Percentiles rank a stretch among this genome's conserved stretches.
These are phyloP conservation scores for Coelastrella sp. DNA, from an alignment of 139 green algal genomes.

Conservation along the genomic window DNA sequence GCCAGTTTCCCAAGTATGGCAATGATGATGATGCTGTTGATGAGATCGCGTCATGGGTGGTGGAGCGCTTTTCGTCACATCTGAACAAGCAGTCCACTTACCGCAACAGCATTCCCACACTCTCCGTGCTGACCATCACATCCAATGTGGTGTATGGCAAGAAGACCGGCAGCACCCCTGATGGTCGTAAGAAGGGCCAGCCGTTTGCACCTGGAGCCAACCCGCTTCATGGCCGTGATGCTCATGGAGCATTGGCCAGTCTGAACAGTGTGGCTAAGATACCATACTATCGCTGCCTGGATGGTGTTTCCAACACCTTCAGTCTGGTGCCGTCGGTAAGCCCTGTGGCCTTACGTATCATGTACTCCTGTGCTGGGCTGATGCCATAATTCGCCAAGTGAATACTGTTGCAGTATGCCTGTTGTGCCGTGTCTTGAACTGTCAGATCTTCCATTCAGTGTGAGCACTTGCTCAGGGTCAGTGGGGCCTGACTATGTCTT, in stretches of 20 bases:
- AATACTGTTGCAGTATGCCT: no score
- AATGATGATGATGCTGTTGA: constrained; percentile 82
- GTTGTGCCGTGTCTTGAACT: no score
- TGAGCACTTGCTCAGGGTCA: background rate
- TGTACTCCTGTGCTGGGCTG: no score
- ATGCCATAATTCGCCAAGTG: no score
- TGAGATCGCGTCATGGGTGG: constrained; percentile 62
- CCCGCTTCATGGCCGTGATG: constrained; percentile 78
- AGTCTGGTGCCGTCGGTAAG: constrained; percentile 67
- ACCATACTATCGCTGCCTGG: constrained; percentile 69
- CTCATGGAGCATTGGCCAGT: constrained; percentile 71
- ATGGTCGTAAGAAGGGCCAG: constrained; percentile 76
- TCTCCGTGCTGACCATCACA: constrained; percentile 85
- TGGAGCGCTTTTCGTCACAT: constrained; percentile 29
- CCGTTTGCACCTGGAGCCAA: constrained; percentile 77
- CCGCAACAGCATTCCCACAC: constrained; percentile 74
- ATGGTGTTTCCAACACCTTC: constrained; percentile 86
- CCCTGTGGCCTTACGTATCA: no score
- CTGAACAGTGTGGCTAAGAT: constrained; percentile 67
- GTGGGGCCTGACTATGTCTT: background rate
- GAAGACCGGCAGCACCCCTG: constrained; percentile 70
- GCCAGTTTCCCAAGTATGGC: constrained; percentile 81
- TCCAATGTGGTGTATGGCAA: constrained; percentile 80
- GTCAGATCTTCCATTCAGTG: background rate
- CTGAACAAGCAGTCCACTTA: constrained; percentile 73